Percentiles rank a stretch among this genome's conserved stretches.
Evolutionary conservation across 345 rosid genomes (phyloP).

Genomic region (Ricinus communis): DNA sequence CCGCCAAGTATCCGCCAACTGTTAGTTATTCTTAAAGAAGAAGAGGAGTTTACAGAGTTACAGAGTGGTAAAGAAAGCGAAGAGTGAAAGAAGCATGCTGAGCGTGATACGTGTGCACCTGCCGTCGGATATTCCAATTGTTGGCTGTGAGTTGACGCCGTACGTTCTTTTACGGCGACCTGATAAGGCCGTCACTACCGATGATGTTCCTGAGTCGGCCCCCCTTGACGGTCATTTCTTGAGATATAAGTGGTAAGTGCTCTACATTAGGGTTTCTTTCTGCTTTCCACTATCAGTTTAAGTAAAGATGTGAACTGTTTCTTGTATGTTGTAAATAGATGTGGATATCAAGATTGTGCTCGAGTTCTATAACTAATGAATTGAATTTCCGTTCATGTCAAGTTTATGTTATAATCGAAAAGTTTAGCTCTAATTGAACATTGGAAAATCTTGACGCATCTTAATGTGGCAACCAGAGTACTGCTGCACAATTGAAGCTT

Average conservation of each 20-base stretch:
- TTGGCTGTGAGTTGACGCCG: conserved; percentile 96
- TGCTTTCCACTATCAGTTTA: background rate
- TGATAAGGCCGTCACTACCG: conserved; percentile 53
- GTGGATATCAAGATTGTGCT: too few species aligned
- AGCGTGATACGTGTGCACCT: conserved; percentile 90
- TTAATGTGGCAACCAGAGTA: too few species aligned
- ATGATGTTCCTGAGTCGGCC: conserved; percentile 80
- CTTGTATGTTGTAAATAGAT: too few species aligned
- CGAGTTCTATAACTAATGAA: too few species aligned
- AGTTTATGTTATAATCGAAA: too few species aligned
- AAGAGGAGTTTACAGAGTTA: conserved; percentile 27
- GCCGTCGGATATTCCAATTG: conserved; percentile 96
- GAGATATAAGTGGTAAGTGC: conserved; percentile 83
- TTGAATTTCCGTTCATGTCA: too few species aligned
- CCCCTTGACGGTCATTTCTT: conserved; percentile 84
- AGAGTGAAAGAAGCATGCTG: conserved; percentile 72
- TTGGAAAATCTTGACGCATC: too few species aligned
- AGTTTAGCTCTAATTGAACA: too few species aligned
- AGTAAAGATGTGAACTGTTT: too few species aligned
- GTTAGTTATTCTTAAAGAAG: conserved; percentile 11
- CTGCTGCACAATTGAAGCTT: too few species aligned
- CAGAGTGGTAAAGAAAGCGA: conserved; percentile 37
- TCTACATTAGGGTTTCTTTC: background rate
- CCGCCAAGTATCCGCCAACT: conserved; percentile 42
- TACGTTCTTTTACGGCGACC: conserved; percentile 80